These are phyloP conservation scores for Ogataea zsoltii DNA, from an alignment of 805 yeast species.

Conservation along the genomic window DNA sequence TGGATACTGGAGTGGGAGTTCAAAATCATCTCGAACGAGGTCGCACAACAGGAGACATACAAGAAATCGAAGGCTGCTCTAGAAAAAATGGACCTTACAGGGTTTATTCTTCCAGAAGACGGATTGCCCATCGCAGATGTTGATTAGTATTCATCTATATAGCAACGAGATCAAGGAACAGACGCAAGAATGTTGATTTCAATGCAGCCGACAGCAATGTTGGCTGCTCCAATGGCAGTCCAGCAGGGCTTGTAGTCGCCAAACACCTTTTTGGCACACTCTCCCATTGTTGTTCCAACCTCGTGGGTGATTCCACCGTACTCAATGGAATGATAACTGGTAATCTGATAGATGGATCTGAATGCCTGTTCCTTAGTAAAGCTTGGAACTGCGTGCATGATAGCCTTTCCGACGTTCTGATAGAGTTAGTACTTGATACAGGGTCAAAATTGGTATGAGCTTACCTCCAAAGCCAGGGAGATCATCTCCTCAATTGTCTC, in stretches of 20 bases:
- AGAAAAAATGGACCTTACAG: not conserved
- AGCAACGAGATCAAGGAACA: conserved; percentile 1
- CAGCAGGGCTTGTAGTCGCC: conserved; percentile 16
- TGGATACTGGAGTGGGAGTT: conserved; percentile 13
- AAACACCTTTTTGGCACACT: conserved; percentile 9
- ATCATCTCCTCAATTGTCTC: conserved; percentile 15
- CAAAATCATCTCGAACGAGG: conserved; percentile 3
- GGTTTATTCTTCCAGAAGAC: conserved; percentile 1
- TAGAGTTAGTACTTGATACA: not conserved
- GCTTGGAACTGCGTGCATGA: conserved; percentile 15
- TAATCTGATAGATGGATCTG: conserved; percentile 14
- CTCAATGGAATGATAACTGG: conserved; percentile 12
- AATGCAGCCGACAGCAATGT: conserved; percentile 12
- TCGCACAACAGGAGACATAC: conserved; percentile 3
- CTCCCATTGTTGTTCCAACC: conserved; percentile 7
- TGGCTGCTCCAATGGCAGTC: conserved; percentile 14
- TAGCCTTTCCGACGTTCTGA: conserved; percentile 13
- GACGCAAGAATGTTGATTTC: conserved; percentile 15
- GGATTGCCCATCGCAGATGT: conserved; percentile 7
- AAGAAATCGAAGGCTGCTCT: conserved; percentile 4
- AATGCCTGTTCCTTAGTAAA: conserved; percentile 14
- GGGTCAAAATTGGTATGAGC: not conserved
- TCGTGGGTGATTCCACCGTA: conserved; percentile 17
- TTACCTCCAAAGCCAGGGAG: conserved; percentile 9
- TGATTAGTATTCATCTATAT: not conserved